Evolutionary conservation across 352 stramenopile genomes (phyloP).

Genomic region (Phytophthora tentaculata): DNA sequence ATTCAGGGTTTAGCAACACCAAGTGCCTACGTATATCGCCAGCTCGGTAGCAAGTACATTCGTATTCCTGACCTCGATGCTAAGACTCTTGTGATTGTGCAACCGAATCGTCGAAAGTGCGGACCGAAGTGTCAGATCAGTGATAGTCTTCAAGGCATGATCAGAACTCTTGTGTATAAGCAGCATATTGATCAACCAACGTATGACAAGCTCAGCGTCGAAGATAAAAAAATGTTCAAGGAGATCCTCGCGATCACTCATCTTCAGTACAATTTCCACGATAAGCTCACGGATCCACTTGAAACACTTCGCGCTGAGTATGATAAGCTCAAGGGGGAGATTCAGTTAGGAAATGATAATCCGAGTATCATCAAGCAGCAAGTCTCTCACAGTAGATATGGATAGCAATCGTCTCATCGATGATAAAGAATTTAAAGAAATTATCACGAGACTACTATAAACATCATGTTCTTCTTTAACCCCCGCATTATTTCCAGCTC

Average conservation of each 20-base stretch:
- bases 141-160: conserved; percentile 19
- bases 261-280: conserved; percentile 2
- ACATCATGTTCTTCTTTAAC: conserved; percentile 27
- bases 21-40: not conserved
- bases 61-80: conserved; percentile 10
- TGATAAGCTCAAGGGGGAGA: not conserved
- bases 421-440: conserved; percentile 28
- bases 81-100: conserved; percentile 17
- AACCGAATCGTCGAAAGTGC: conserved; percentile 8
- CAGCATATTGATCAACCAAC: conserved; percentile 14
- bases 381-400: conserved; percentile 24
- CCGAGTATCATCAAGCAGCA: conserved; percentile 7
- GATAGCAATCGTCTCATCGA: conserved; percentile 27
- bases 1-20: not conserved
- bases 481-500: conserved; percentile 26
- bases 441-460: conserved; percentile 20
- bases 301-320: conserved; percentile 12
- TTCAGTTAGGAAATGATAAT: too few relatives aligned
- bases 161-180: conserved; percentile 11
- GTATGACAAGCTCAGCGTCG: conserved; percentile 20
- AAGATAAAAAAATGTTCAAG: conserved; percentile 20
- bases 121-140: conserved; percentile 5
- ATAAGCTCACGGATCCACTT: not conserved
- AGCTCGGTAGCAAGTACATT: not conserved
- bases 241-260: conserved; percentile 11